These are phyloP conservation scores for Auriscalpium orientale DNA, from an alignment of 768 basidiomycete species.

Conservation along the genomic window DNA sequence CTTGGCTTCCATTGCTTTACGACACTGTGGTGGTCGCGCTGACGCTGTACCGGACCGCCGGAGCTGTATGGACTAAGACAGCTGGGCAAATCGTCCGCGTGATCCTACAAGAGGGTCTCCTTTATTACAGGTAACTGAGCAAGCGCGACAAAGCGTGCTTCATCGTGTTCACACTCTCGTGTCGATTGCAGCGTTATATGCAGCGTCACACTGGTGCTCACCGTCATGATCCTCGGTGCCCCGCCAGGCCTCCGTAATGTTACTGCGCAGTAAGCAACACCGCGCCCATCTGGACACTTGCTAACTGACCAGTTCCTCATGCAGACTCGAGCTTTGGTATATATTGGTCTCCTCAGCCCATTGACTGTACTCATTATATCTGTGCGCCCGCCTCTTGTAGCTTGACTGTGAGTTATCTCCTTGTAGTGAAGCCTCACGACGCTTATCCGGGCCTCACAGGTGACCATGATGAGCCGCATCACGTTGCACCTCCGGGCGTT, in stretches of 20 bases:
- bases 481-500: slow-evolving; percentile 41
- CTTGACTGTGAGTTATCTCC: neutral
- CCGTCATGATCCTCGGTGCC: slow-evolving; percentile 31
- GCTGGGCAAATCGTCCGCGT: slow-evolving; percentile 1
- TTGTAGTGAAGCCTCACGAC: neutral
- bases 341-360: neutral
- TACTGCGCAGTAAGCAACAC: slow-evolving; percentile 26
- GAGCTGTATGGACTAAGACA: neutral
- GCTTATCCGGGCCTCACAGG: slow-evolving; percentile 23
- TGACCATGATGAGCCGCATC: slow-evolving; percentile 65
- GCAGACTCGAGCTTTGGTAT: slow-evolving; percentile 5
- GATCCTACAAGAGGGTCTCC: slow-evolving; percentile 5
- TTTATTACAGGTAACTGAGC: slow-evolving; percentile 7
- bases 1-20: slow-evolving; percentile 34
- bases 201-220: slow-evolving; percentile 29
- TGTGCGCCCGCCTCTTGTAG: neutral
- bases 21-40: slow-evolving; percentile 30
- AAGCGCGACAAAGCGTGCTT: too few relatives aligned
- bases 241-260: slow-evolving; percentile 26
- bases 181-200: slow-evolving; percentile 27
- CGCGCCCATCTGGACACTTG: neutral
- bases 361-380: neutral
- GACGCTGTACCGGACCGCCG: slow-evolving; percentile 25
- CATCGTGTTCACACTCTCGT: too few relatives aligned
- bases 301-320: neutral